These are phyloP conservation scores for Apiospora phragmitis DNA, from an alignment of 2,329 filamentous ascomycete genomes.

Conservation along the genomic window DNA sequence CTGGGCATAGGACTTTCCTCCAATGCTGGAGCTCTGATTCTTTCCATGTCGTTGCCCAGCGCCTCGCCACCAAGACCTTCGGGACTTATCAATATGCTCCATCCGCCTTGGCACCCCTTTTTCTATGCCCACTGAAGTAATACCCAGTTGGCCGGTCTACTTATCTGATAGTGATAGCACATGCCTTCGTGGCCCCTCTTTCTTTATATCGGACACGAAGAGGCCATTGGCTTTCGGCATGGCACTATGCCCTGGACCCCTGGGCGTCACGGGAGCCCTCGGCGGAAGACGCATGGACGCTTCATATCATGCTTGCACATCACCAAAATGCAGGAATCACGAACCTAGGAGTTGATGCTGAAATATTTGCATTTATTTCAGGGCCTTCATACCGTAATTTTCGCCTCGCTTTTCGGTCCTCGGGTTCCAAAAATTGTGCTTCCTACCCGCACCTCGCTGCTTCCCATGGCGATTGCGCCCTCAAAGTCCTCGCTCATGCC, in stretches of 20 bases:
- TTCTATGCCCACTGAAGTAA: not conserved
- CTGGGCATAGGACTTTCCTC: not conserved
- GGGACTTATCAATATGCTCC: not conserved
- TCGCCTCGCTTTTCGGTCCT: slow-evolving; percentile 77
- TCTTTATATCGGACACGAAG: too few relatives aligned
- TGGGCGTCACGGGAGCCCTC: too few relatives aligned
- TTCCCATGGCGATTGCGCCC: slow-evolving; percentile 79
- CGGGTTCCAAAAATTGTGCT: slow-evolving; percentile 91
- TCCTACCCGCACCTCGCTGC: slow-evolving; percentile 85
- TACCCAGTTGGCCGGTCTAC: not conserved
- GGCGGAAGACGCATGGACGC: not conserved
- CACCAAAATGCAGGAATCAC: not conserved
- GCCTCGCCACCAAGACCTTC: too few relatives aligned
- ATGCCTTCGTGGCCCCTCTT: too few relatives aligned
- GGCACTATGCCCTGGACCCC: too few relatives aligned
- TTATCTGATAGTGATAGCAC: not conserved
- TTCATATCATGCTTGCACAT: not conserved
- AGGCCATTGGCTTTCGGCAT: too few relatives aligned
- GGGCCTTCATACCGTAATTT: slow-evolving; percentile 51
- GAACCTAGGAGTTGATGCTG: not conserved
- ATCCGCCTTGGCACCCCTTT: not conserved
- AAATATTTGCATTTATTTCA: not conserved
- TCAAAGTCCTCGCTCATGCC: slow-evolving; percentile 98
- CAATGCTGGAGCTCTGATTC: not conserved
- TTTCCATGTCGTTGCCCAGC: not conserved